Evolutionary conservation across 306 rosid species (phyloP).

Genomic region (Malus orientalis): DNA sequence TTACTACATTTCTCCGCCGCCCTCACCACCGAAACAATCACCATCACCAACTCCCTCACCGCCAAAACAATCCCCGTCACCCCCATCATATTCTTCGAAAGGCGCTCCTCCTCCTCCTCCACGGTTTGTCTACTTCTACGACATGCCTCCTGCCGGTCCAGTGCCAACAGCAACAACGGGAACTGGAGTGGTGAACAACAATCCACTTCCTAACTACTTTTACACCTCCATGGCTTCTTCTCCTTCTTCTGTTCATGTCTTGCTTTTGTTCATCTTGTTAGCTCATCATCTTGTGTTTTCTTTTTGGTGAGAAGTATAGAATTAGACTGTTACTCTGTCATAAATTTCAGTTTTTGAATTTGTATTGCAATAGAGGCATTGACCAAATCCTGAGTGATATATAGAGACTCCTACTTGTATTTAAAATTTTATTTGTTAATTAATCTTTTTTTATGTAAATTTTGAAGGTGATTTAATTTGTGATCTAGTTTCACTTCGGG

Average conservation of each 20-base stretch:
- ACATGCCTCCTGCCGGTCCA: constrained; percentile 37
- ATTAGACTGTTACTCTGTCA: no score
- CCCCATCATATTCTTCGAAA: constrained; percentile 23
- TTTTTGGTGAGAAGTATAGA: constrained; percentile 8
- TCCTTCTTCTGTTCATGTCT: constrained; percentile 9
- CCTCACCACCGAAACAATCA: neutral
- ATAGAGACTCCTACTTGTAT: neutral
- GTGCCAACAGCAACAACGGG: constrained; percentile 30
- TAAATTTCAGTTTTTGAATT: no score
- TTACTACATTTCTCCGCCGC: constrained; percentile 12
- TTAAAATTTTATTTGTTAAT: neutral
- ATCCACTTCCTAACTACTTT: constrained; percentile 48
- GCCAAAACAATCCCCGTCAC: neutral
- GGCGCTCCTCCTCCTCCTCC: constrained; percentile 50
- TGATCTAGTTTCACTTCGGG: neutral
- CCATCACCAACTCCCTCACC: constrained; percentile 12
- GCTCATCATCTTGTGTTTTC: constrained; percentile 20
- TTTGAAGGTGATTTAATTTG: neutral
- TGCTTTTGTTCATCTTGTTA: constrained; percentile 12
- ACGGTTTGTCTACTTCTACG: constrained; percentile 20
- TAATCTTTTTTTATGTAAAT: no score
- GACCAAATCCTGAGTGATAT: neutral
- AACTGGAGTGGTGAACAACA: constrained; percentile 35
- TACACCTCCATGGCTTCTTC: constrained; percentile 47
- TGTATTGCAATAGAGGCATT: neutral